phyloP scores from a whole-genome alignment of 305 asterid genomes.

The Fraxinus albicans region DNA sequence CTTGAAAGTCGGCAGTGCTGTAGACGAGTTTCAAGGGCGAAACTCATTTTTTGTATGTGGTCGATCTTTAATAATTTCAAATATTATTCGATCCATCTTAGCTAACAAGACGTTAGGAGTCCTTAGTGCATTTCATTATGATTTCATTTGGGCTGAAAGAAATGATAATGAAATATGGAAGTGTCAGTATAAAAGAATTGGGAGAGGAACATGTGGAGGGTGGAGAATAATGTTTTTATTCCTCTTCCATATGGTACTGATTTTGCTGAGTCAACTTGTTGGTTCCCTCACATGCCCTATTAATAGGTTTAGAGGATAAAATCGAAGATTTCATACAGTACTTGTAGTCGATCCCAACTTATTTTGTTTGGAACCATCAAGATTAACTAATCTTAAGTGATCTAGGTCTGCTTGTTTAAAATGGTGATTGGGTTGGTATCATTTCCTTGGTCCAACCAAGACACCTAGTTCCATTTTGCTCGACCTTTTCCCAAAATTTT shows the following conservation, averaged over 20 bases:
- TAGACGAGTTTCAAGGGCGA: neutral
- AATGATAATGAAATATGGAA: neutral
- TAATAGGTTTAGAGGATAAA: neutral
- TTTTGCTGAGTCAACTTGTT: neutral
- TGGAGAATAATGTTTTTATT: neutral
- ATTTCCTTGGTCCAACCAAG: neutral
- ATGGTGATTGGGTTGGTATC: neutral
- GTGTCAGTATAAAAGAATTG: neutral
- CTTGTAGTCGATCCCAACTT: neutral
- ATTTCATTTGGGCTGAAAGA: neutral
- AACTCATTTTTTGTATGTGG: neutral
- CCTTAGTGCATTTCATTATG: neutral
- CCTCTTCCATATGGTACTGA: neutral
- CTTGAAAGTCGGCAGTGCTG: neutral
- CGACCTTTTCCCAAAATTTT: neutral
- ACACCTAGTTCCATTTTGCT: neutral
- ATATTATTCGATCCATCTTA: neutral
- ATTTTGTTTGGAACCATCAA: neutral
- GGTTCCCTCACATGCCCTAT: neutral
- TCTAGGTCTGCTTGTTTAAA: neutral
- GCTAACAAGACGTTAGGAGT: neutral
- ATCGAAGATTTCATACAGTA: neutral
- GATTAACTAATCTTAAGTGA: neutral
- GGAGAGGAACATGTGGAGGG: neutral
- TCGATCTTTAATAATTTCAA: neutral